Evolutionary conservation across 768 basidiomycete genomes (phyloP).

Genomic region (Tricholoma furcatifolium): DNA sequence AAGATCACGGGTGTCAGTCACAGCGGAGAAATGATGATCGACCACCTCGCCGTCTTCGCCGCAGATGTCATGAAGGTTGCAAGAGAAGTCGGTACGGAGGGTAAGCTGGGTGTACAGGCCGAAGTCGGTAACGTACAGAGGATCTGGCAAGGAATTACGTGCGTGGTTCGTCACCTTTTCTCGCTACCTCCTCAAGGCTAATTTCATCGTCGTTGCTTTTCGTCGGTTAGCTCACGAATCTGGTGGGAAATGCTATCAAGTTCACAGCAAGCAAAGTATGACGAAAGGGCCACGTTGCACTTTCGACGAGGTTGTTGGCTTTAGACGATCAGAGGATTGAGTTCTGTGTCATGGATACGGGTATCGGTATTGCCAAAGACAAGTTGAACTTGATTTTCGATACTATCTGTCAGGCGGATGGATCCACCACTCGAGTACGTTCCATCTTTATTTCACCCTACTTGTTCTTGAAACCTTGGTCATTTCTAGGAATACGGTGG

Average conservation of each 20-base stretch:
- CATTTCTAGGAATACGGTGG: conserved; percentile 86
- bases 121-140: conserved; percentile 97
- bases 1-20: conserved; percentile 93
- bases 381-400: conserved; percentile 98
- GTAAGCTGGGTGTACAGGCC: conserved; percentile 95
- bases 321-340: conserved; percentile 83
- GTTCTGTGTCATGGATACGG: conserved; percentile 97
- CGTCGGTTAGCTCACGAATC: conserved; percentile 91
- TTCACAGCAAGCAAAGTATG: conserved; percentile 84
- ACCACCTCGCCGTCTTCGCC: conserved; percentile 56
- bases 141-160: conserved; percentile 99
- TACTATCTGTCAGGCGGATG: conserved; percentile 98
- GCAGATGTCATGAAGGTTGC: conserved; percentile 89
- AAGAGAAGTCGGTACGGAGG: too few species aligned
- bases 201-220: conserved; percentile 88
- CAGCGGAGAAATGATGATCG: conserved; percentile 89
- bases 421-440: conserved; percentile 88
- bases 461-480: conserved; percentile 1
- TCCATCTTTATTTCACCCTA: conserved; percentile 15
- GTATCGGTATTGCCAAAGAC: conserved; percentile 98
- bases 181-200: too few species aligned
- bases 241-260: conserved; percentile 96
- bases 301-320: conserved; percentile 79
- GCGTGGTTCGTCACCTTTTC: conserved; percentile 32
- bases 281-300: conserved; percentile 84